A percentile compares a stretch with the other conserved stretches of the same genome.
Evolutionary conservation across 257 asterid genomes (phyloP).

Genomic region (Solanum piurae): DNA sequence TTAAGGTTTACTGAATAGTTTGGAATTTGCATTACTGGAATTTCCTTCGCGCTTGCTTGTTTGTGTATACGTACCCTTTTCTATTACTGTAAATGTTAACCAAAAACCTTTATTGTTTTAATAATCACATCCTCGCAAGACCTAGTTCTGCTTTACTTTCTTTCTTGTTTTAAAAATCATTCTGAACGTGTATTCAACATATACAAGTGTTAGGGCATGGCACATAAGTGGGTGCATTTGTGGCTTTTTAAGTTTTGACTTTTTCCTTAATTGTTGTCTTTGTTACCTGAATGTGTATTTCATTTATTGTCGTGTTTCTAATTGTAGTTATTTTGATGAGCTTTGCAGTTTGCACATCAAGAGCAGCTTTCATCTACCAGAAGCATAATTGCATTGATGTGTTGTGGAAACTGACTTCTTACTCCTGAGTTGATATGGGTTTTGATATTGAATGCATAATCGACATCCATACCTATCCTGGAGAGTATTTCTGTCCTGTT

Average conservation of each 20-base stretch:
- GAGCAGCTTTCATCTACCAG: background rate
- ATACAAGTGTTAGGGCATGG: background rate
- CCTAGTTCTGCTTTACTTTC: background rate
- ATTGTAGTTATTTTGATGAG: background rate
- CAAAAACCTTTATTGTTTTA: background rate
- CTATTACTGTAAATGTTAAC: background rate
- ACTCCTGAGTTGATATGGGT: slow-evolving; percentile 40
- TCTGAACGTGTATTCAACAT: background rate
- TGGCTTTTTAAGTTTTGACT: background rate
- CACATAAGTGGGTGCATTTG: background rate
- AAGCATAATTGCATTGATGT: background rate
- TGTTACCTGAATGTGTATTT: background rate
- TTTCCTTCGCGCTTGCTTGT: background rate
- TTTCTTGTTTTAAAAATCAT: background rate
- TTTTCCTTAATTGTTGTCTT: background rate
- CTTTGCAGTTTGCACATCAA: background rate
- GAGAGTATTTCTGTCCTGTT: slow-evolving; percentile 90
- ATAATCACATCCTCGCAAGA: background rate
- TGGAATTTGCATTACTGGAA: background rate
- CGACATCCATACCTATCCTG: slow-evolving; percentile 76
- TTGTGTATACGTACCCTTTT: background rate
- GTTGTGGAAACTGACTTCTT: slow-evolving; percentile 1
- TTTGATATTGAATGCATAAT: slow-evolving; percentile 83
- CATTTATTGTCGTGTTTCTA: background rate
- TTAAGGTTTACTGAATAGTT: background rate